Evolutionary conservation across 306 rosid genomes (phyloP).

Genomic region (Arachis stenosperma): DNA sequence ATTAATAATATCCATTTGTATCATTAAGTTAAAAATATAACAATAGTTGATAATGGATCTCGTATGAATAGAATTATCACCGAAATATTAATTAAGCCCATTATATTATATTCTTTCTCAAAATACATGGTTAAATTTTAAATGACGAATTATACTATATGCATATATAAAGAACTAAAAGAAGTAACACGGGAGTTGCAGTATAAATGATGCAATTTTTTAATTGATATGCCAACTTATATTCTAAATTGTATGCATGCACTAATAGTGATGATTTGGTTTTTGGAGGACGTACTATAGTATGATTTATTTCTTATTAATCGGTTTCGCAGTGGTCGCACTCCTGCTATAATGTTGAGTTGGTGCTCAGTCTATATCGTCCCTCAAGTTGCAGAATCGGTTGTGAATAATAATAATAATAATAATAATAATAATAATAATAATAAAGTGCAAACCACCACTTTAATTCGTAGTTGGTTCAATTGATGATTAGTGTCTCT

Average conservation of each 20-base stretch:
- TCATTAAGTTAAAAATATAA: no score
- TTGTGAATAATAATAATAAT: background rate
- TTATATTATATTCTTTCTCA: no score
- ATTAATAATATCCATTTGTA: no score
- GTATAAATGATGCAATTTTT: background rate
- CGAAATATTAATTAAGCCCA: no score
- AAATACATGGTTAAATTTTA: no score
- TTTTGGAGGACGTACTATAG: background rate
- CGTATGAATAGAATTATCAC: no score
- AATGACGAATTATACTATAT: no score
- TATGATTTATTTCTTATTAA: conserved; percentile 6
- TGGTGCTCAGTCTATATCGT: conserved; percentile 5
- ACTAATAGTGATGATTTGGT: background rate
- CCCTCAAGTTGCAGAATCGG: conserved; percentile 7
- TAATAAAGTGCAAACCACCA: background rate
- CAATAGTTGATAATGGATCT: no score
- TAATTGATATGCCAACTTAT: conserved; percentile 5
- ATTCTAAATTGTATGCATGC: background rate
- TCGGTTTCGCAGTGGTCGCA: background rate
- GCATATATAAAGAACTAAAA: no score
- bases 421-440: conserved; percentile 1
- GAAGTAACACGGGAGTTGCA: no score
- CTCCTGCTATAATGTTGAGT: conserved; percentile 4
- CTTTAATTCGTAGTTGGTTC: background rate
- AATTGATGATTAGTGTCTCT: background rate